Base-by-base conservation (phyloP, 768 basidiomycete species). In the Tephrocybe sp. region DNA sequence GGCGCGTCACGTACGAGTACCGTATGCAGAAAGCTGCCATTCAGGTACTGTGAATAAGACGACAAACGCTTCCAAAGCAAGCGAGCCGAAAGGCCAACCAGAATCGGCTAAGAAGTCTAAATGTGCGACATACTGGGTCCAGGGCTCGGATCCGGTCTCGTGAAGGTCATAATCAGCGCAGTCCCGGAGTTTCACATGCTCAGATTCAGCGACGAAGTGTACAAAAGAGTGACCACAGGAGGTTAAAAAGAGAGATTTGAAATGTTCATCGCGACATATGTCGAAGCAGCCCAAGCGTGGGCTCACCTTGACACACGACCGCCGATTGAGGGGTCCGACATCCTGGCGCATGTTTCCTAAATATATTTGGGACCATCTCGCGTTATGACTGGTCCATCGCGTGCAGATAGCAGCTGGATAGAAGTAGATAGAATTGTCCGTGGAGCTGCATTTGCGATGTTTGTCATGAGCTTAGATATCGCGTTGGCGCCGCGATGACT, bases 241-340 rank as follows among this genome's bases (percentile, higher is more conserved):
- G 26, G 26, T 26, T 26, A 7, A 26, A 26, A 4, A 26, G 26
- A n/a, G n/a, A n/a, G 26, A 3, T 26, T 26, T 26, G 26, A 26
- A 26, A 26, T 3, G 7, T 7, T 4, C 7, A 26, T 26, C 7
- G 26, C 26, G 26, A 26, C 26, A 7, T 26, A 26, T 26, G 26
- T 26, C 26, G 3, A 26, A 26, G 7, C 26, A 26, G 26, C 7
- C 26, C 26, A 26, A 26, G 4, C 26, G 26, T 26, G 26, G 26
- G 26, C 7, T 26, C 26, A 26, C 26, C 7, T 3, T 26, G 4
- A 32, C 38, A 17, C 30, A 17, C 39, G 17, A 10, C 44, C 31
- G 23, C 22, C 34, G 35, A 16, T 44, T 36, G 49, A 7, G 36
- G 39, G 51, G 30, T 41, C 45, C 45, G 51, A 52, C n/a, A 41